Percentiles rank a stretch among this genome's conserved stretches.
These are phyloP conservation scores for Blastocystis hominis DNA, from an alignment of 352 stramenopile species.

Conservation along the genomic window DNA sequence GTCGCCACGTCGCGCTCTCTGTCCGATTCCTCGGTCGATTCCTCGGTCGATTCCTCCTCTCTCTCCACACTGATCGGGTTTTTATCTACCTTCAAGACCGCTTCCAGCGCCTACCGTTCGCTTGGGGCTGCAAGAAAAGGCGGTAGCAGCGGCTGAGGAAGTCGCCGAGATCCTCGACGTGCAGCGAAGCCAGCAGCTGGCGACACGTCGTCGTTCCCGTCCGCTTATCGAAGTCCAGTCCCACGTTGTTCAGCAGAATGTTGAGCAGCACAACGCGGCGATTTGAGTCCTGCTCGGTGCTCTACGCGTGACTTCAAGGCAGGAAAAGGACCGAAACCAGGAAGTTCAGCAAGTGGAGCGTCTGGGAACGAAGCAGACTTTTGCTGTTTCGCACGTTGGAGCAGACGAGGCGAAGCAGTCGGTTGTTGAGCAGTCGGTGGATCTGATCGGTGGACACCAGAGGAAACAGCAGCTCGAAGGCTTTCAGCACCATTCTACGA, in stretches of 20 bases:
- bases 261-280: conserved; percentile 3
- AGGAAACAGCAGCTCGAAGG: not conserved
- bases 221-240: not conserved
- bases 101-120: not conserved
- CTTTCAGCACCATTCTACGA: not conserved
- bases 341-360: not conserved
- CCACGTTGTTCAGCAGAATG: not conserved
- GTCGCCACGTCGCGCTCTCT: not conserved
- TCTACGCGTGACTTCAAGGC: not conserved
- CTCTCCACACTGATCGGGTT: not conserved
- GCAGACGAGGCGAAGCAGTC: not conserved
- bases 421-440: not conserved
- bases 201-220: not conserved
- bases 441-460: not conserved
- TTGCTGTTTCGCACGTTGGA: not conserved
- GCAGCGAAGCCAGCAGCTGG: not conserved
- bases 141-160: not conserved
- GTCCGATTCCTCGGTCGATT: not conserved
- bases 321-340: not conserved
- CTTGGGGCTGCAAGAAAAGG: not conserved
- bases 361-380: not conserved
- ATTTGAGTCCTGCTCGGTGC: not conserved
- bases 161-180: not conserved
- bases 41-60: too few relatives aligned
- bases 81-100: not conserved